These are phyloP conservation scores for Tolypocladium inflatum DNA, from an alignment of 2,329 filamentous ascomycete species.

Conservation along the genomic window DNA sequence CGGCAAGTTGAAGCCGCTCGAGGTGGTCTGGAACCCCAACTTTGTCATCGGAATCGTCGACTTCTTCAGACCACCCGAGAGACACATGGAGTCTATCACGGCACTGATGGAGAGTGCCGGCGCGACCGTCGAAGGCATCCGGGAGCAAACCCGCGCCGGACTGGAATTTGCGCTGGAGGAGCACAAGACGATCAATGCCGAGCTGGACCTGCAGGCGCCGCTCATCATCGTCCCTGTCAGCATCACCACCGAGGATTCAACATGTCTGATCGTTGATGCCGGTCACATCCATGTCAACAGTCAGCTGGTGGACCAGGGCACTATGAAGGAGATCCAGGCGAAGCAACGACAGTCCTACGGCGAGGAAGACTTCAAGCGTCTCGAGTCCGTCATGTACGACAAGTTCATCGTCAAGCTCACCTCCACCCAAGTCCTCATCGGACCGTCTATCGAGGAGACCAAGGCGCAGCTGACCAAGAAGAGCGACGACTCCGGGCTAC, in stretches of 20 bases:
- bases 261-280: slow-evolving; percentile 89
- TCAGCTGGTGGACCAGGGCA: slow-evolving; percentile 86
- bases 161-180: slow-evolving; percentile 95
- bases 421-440: slow-evolving; percentile 91
- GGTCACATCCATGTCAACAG: slow-evolving; percentile 93
- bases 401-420: slow-evolving; percentile 89
- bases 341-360: slow-evolving; percentile 85
- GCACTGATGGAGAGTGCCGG: slow-evolving; percentile 93
- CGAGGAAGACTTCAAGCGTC: slow-evolving; percentile 75
- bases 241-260: slow-evolving; percentile 69
- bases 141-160: slow-evolving; percentile 91
- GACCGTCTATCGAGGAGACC: slow-evolving; percentile 83
- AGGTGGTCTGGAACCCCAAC: slow-evolving; percentile 94
- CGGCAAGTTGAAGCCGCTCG: slow-evolving; percentile 87
- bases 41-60: slow-evolving; percentile 85
- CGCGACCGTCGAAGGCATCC: slow-evolving; percentile 86
- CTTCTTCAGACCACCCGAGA: slow-evolving; percentile 93
- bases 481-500: slow-evolving; percentile 61
- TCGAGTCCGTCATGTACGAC: slow-evolving; percentile 96
- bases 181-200: slow-evolving; percentile 95
- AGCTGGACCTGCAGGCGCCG: slow-evolving; percentile 89
- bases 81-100: slow-evolving; percentile 96
- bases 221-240: slow-evolving; percentile 94
- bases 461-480: slow-evolving; percentile 67
- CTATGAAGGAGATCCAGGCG: slow-evolving; percentile 77